Evolutionary conservation across 495 filamentous ascomycete genomes (phyloP).

Genomic region (Daldinia loculata): DNA sequence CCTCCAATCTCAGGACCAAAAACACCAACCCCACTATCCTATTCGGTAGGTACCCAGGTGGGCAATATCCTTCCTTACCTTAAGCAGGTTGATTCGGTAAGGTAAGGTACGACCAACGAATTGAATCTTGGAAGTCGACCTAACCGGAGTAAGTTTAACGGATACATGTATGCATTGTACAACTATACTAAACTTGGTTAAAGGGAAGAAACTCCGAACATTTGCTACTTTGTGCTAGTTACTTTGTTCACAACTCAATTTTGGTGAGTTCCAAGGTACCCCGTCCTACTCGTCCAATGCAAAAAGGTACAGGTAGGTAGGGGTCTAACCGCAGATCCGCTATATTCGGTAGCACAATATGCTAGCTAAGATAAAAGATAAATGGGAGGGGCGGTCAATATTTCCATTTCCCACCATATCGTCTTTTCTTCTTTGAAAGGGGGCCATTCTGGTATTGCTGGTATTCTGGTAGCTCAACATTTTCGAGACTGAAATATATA

Average conservation of each 20-base stretch:
- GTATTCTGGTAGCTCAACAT: slow-evolving; percentile 19
- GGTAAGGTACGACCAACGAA: background rate
- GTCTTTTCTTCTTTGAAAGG: background rate
- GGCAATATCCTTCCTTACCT: slow-evolving; percentile 13
- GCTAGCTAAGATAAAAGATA: slow-evolving; percentile 11
- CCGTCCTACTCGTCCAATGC: background rate
- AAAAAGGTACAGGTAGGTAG: background rate
- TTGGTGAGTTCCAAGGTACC: background rate
- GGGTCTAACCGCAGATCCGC: slow-evolving; percentile 1
- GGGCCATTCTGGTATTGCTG: background rate
- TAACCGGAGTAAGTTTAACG: slow-evolving; percentile 6
- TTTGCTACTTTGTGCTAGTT: background rate
- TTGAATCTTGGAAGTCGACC: background rate
- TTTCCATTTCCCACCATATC: slow-evolving; percentile 17
- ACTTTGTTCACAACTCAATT: background rate
- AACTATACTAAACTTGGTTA: slow-evolving; percentile 1
- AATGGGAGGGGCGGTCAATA: slow-evolving; percentile 35
- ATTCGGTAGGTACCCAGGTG: background rate
- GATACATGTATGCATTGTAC: background rate
- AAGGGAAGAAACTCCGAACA: slow-evolving; percentile 6
- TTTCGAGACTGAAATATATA: slow-evolving; percentile 12
- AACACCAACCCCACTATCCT: slow-evolving; percentile 19
- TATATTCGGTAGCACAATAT: slow-evolving; percentile 5
- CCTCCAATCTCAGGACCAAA: slow-evolving; percentile 24
- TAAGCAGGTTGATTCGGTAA: background rate